Conservation (phyloP, 2,329 filamentous ascomycete species). For the Fusarium nelsonii region DNA sequence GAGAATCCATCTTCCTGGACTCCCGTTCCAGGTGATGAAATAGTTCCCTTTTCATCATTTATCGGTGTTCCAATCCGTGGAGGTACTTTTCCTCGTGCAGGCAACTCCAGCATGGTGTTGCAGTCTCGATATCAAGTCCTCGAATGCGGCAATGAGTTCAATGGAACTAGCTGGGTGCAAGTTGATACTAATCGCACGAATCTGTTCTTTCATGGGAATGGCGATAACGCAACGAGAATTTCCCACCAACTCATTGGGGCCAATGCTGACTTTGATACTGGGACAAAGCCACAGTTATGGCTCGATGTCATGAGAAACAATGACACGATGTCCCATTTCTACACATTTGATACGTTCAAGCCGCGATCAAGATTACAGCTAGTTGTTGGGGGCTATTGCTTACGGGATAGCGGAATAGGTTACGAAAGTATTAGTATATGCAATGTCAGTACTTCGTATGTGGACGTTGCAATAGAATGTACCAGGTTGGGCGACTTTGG, state of each 20-base stretch:
- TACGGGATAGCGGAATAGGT: no score
- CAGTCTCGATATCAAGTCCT: constrained; percentile 1
- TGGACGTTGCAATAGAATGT: background rate
- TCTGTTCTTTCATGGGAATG: no score
- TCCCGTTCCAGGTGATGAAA: background rate
- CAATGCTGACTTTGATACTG: no score
- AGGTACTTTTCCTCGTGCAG: background rate
- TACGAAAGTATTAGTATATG: background rate
- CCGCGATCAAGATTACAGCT: background rate
- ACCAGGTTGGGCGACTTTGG: background rate
- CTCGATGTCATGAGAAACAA: background rate
- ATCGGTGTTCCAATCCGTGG: constrained; percentile 4
- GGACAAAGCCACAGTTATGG: background rate
- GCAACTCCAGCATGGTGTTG: constrained; percentile 9
- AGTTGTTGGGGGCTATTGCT: background rate
- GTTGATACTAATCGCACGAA: no score
- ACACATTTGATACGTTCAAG: no score
- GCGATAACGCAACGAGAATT: no score
- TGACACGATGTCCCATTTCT: background rate
- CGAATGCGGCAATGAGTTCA: background rate
- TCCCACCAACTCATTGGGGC: no score
- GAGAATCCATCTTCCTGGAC: background rate
- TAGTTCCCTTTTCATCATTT: constrained; percentile 2
- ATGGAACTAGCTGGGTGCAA: background rate
- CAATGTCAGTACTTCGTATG: constrained; percentile 1